Conservation (phyloP, 352 stramenopile genomes). For the Phytophthora sansomeana region DNA sequence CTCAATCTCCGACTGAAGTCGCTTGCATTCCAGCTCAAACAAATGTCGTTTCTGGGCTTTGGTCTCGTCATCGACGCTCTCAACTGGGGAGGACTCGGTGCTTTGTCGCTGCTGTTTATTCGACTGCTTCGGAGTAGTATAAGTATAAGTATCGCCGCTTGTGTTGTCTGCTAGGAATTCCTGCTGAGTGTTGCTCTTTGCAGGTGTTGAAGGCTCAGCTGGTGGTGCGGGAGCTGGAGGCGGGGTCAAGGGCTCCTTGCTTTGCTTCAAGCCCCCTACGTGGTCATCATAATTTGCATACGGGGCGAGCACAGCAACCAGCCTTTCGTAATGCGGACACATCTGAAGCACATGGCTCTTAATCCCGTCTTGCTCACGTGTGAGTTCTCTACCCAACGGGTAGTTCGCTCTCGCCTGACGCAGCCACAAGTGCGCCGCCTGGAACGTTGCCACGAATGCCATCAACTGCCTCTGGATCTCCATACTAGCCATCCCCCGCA, state of each 20-base stretch:
- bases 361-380: slow-evolving; percentile 38
- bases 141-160: neutral
- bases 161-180: neutral
- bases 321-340: slow-evolving; percentile 50
- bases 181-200: neutral
- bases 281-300: slow-evolving; percentile 37
- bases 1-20: slow-evolving; percentile 60
- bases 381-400: slow-evolving; percentile 13
- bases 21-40: slow-evolving; percentile 59
- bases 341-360: slow-evolving; percentile 48
- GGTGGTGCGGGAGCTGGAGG: neutral
- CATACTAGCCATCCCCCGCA: slow-evolving; percentile 27
- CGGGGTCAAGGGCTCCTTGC: neutral
- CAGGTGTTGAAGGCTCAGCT: neutral
- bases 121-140: slow-evolving; percentile 2
- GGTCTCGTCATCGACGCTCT: slow-evolving; percentile 25
- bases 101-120: slow-evolving; percentile 12
- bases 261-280: slow-evolving; percentile 10
- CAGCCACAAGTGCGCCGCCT: slow-evolving; percentile 47
- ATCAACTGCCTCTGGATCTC: slow-evolving; percentile 41
- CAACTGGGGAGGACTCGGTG: slow-evolving; percentile 7
- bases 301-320: slow-evolving; percentile 39
- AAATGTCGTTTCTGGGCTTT: slow-evolving; percentile 52
- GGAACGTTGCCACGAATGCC: slow-evolving; percentile 46
- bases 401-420: slow-evolving; percentile 35